phyloP scores from a whole-genome alignment of 306 rosid genomes.

The Echinosophora koreensis region DNA sequence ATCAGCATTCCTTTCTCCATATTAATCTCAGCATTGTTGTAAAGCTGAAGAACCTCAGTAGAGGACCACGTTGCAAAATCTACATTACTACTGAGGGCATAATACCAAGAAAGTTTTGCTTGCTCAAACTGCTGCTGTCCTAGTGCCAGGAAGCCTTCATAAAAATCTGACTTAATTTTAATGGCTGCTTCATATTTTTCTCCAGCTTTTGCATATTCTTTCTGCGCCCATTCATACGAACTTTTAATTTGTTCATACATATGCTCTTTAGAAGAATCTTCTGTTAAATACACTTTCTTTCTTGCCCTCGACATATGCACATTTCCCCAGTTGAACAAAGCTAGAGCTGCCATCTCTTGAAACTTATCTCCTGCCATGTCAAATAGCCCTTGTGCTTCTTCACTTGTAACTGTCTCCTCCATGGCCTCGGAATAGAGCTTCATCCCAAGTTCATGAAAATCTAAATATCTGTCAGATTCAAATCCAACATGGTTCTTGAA shows the following conservation, averaged over 20 bases:
- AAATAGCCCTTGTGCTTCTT: slow-evolving; percentile 73
- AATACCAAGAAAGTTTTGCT: slow-evolving; percentile 71
- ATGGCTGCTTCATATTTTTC: slow-evolving; percentile 61
- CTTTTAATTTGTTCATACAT: slow-evolving; percentile 49
- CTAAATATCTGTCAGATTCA: slow-evolving; percentile 68
- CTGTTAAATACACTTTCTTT: slow-evolving; percentile 58
- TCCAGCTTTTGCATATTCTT: slow-evolving; percentile 57
- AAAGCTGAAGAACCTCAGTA: slow-evolving; percentile 58
- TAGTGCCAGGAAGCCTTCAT: slow-evolving; percentile 65
- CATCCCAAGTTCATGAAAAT: slow-evolving; percentile 73
- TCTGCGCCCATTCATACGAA: slow-evolving; percentile 59
- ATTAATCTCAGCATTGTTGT: slow-evolving; percentile 59
- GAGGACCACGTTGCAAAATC: slow-evolving; percentile 54
- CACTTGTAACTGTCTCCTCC: slow-evolving; percentile 79
- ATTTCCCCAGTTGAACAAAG: slow-evolving; percentile 75
- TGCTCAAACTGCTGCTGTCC: slow-evolving; percentile 51
- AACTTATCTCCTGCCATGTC: slow-evolving; percentile 67
- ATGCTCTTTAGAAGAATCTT: slow-evolving; percentile 51
- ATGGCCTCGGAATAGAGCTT: slow-evolving; percentile 79
- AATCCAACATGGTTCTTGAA: slow-evolving; percentile 69
- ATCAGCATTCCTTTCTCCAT: slow-evolving; percentile 71
- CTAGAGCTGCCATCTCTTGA: slow-evolving; percentile 75
- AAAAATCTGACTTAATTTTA: slow-evolving; percentile 64
- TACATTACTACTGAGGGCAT: slow-evolving; percentile 54
- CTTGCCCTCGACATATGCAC: slow-evolving; percentile 67